Base-by-base conservation (phyloP, 1,284 basidiomycete species). In the Laetiporus sulphureus region DNA sequence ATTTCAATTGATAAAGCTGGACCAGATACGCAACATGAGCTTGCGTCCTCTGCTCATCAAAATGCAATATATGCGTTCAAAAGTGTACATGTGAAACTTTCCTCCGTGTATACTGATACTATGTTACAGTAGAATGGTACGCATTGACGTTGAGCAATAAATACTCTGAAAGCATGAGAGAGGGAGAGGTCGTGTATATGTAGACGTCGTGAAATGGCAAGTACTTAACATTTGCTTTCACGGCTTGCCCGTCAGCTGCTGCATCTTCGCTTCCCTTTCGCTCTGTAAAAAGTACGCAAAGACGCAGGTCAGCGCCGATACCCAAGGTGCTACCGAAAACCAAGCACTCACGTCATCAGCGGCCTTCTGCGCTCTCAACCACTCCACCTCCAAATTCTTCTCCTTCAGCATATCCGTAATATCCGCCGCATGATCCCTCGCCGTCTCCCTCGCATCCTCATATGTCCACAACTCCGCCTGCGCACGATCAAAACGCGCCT, bases 331-430 rank as follows among this genome's bases (percentile, higher is more conserved):
- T 16, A 23, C 11, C 32, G 12, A 4, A 10, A 19, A 10, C 19
- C 11, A 37, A 18, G 2, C 2, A 59, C 60, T 56, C 45, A 62
- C 60, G 36, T 77, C 74, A 47, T 79, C 75, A 3, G 71, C 68
- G n/a, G 65, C 65, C 50, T 71, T 71, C 56, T 69, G 66, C 16
- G 62, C 58, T 23, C 75, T 59, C 43, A 78, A 47, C 34, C 62
- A 62, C 43, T 78, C 74, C 1, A 79, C 66, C 56, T 79, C 75
- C 34, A 66, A 61, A 22, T 66, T 64, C 64, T 78, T 79, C 44
- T 72, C 68, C 50, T 72, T 69, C 45, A 77, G 58, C 51, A 61
- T 66, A 46, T 73, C 69, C 1, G 71, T 77, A 2, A 67, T 64
- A 39, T 71, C 66, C 31, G 58, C 59, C 0, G 72, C 71, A 30